phyloP scores from a whole-genome alignment of 768 basidiomycete genomes.

The Pulveroboletus frians region DNA sequence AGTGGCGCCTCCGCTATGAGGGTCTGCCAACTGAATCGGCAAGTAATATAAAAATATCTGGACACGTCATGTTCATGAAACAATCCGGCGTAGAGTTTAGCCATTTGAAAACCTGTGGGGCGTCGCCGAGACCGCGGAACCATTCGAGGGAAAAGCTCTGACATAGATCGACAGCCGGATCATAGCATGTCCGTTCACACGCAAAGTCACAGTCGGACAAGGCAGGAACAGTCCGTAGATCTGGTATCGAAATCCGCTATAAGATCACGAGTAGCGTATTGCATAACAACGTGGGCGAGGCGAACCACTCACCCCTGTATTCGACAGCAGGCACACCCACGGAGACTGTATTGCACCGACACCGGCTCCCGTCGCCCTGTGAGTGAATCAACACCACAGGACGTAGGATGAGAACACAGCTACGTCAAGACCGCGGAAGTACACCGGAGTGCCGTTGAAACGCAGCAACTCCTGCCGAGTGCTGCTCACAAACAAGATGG shows the following conservation, averaged over 20 bases:
- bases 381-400: constrained; percentile 6
- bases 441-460: constrained; percentile 3
- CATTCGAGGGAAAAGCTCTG: constrained; percentile 30
- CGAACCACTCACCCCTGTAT: constrained; percentile 13
- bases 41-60: constrained; percentile 31
- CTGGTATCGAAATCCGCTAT: constrained; percentile 35
- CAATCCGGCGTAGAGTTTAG: constrained; percentile 26
- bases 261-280: not conserved
- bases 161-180: constrained; percentile 26
- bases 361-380: constrained; percentile 7
- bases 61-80: constrained; percentile 42
- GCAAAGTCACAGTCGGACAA: constrained; percentile 19
- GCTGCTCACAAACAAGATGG: constrained; percentile 9
- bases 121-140: constrained; percentile 34
- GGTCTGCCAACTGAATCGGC: constrained; percentile 39
- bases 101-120: constrained; percentile 9
- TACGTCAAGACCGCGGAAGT: not conserved
- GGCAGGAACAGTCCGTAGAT: constrained; percentile 34
- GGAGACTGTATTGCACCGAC: constrained; percentile 24
- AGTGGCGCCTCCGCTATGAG: constrained; percentile 36
- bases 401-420: constrained; percentile 2
- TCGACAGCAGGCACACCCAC: constrained; percentile 23
- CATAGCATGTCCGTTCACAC: constrained; percentile 35
- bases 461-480: constrained; percentile 10
- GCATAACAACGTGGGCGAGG: not conserved